Percentiles rank a stretch among this genome's conserved stretches.
phyloP scores from a whole-genome alignment of 2,329 filamentous ascomycete species.

The Fusarium miscanthi region DNA sequence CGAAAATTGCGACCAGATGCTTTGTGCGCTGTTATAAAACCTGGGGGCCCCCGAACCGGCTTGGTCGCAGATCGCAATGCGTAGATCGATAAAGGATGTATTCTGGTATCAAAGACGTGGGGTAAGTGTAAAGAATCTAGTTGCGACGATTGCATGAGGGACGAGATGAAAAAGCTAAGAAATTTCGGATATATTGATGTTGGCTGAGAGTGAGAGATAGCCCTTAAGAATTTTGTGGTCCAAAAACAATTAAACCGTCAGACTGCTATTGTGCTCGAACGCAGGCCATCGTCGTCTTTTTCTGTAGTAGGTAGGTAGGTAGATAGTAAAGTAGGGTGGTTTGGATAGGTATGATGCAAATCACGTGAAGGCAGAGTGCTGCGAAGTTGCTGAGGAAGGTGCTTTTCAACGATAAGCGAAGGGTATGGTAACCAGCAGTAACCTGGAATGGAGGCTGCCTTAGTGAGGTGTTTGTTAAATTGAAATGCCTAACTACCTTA shows the following conservation, averaged over 20 bases:
- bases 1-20: neutral
- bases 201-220: neutral
- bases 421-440: constrained; percentile 1
- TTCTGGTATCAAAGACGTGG: constrained; percentile 30
- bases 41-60: neutral
- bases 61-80: constrained; percentile 9
- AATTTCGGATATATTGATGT: neutral
- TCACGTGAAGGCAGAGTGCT: constrained; percentile 27
- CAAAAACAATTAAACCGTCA: neutral
- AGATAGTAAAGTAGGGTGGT: neutral
- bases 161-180: neutral
- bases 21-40: neutral
- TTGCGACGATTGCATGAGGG: constrained; percentile 24
- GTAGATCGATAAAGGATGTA: constrained; percentile 21
- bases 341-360: constrained; percentile 15
- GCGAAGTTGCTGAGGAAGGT: constrained; percentile 4
- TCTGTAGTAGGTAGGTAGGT: neutral
- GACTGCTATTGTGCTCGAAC: constrained; percentile 20
- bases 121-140: constrained; percentile 24
- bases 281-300: constrained; percentile 4
- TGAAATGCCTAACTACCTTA: neutral
- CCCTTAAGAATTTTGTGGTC: neutral
- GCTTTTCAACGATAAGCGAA: neutral
- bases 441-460: neutral
- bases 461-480: neutral